These are phyloP conservation scores for Coemansia sp. DNA, from an alignment of 192 early-diverging fungal genomes.

Conservation along the genomic window DNA sequence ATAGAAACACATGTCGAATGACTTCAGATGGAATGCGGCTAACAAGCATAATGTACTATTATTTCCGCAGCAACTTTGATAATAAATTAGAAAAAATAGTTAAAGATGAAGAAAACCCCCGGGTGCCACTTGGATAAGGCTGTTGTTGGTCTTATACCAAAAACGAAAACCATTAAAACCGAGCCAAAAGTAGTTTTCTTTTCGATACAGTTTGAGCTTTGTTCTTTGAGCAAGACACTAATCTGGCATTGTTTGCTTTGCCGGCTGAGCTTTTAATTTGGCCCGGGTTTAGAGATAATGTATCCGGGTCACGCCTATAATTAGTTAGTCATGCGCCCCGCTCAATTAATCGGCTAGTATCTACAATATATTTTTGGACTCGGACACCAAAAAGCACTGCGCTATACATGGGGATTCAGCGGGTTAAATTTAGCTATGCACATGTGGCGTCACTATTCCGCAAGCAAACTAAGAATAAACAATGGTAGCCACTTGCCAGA, in stretches of 20 bases:
- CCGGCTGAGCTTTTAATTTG: no score
- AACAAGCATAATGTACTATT: background rate
- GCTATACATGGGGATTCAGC: background rate
- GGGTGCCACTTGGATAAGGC: no score
- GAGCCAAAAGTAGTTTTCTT: no score
- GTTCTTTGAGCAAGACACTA: no score
- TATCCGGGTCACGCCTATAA: background rate
- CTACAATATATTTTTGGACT: background rate
- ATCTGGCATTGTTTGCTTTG: no score
- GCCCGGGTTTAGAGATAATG: background rate
- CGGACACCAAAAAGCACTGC: background rate
- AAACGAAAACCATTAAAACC: no score
- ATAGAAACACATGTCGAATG: background rate
- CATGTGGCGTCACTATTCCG: background rate
- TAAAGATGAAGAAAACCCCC: no score
- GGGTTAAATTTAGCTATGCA: background rate
- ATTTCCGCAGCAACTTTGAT: no score
- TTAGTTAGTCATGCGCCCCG: background rate
- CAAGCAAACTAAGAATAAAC: no score
- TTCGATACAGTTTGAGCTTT: no score
- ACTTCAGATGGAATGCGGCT: background rate
- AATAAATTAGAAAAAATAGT: background rate
- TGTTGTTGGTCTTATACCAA: no score
- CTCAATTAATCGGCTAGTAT: background rate
- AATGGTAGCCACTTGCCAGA: no score